Evolutionary conservation across 805 yeast species (phyloP), one percentile per base, ranked within the genome.

Genomic region (Candida chauliodis): DNA sequence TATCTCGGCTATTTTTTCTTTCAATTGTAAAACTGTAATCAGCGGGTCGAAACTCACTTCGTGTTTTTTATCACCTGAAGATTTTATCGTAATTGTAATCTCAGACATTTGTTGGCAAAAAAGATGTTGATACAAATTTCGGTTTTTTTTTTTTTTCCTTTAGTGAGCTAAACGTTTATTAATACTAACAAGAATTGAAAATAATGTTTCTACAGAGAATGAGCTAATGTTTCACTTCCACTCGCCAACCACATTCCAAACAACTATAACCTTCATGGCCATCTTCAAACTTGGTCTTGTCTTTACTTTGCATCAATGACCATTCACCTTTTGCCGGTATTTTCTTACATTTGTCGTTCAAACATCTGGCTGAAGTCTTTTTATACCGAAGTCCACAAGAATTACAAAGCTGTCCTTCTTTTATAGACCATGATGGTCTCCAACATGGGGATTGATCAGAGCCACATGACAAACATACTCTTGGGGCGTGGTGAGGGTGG

Each of bases 281-380:
- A 46, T 65, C 70, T n/a, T 63, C 69, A 46, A 64, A 67, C 20
- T 38, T 38, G 21, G 46, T 41, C 35, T 71, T 69, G 13, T 87
- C 90, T 56, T 83, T 78, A 40, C 76, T 73, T 53, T 81, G 82
- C 91, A 90, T 90, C 23, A 86, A 69, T 4, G 88, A 76, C 86
- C 96, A 84, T 63, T 91, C 98, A 45, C 96, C 91, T 63, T 91
- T 90, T 15, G 97, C 95, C 4, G 99, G 99, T 43, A 91, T 89
- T 53, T 91, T 79, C 47, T 84, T 76, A 65, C 99, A 91, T 14
- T 63, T 55, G 2, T 71, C 61, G 50, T 85, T 84, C 36, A 84
- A 67, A 63, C 99, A 91, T 54, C 97, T 75, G 2, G 95, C 95
- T 19, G 87, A 85, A 0, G 97, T 90, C 66, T 91, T 91, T 61